phyloP scores from a whole-genome alignment of 352 stramenopile genomes.

The Aphanomyces invadans region DNA sequence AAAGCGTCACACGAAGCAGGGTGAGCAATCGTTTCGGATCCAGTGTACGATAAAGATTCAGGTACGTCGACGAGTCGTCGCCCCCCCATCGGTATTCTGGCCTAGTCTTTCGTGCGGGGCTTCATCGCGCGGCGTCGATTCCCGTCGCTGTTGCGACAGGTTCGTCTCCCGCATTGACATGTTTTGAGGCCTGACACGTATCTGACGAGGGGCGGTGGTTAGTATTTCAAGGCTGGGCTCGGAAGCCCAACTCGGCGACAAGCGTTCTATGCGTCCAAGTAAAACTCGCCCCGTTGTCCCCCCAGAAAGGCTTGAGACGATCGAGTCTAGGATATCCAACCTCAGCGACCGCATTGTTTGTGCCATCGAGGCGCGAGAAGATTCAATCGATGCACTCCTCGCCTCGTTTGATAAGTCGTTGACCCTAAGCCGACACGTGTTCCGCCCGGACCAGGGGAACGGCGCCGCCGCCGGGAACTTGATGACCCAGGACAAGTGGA shows the following conservation, averaged over 20 bases:
- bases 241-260: conserved; percentile 44
- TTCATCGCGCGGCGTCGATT: conserved; percentile 29
- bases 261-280: conserved; percentile 64
- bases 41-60: conserved; percentile 50
- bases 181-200: too few species aligned
- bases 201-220: too few species aligned
- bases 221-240: conserved; percentile 64
- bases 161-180: neutral
- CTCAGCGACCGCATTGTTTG: conserved; percentile 49
- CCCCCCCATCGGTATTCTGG: neutral
- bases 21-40: conserved; percentile 42
- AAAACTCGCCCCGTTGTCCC: neutral
- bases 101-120: conserved; percentile 34
- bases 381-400: conserved; percentile 78
- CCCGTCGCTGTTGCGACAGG: conserved; percentile 33
- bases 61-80: conserved; percentile 30
- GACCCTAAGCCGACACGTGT: conserved; percentile 55
- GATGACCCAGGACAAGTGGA: conserved; percentile 34
- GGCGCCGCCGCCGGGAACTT: neutral
- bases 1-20: conserved; percentile 50
- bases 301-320: neutral
- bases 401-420: conserved; percentile 66
- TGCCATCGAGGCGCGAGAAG: conserved; percentile 51
- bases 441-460: conserved; percentile 28
- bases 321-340: conserved; percentile 36